Evolutionary conservation across 352 stramenopile genomes (phyloP).

Genomic region (Phytophthora fragariae): DNA sequence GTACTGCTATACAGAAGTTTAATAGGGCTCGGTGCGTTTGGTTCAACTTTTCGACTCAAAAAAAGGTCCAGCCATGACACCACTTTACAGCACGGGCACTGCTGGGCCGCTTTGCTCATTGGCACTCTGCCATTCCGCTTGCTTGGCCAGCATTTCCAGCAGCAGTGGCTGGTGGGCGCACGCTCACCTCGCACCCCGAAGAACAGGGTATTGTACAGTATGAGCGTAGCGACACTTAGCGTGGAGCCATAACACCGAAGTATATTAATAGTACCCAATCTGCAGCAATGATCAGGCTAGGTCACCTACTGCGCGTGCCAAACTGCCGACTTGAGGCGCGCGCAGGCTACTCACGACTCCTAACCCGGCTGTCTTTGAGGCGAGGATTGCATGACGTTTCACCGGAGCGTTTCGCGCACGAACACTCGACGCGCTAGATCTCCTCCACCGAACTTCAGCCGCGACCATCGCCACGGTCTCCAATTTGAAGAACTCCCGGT

Average conservation of each 20-base stretch:
- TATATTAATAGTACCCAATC: no score
- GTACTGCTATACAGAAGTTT: not conserved
- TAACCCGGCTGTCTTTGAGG: constrained; percentile 25
- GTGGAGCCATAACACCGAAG: no score
- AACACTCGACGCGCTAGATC: not conserved
- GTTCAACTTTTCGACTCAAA: constrained; percentile 1
- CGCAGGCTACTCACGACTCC: not conserved
- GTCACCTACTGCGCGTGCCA: constrained; percentile 24
- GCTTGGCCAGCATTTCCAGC: constrained; percentile 19
- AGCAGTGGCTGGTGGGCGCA: not conserved
- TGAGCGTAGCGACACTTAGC: not conserved
- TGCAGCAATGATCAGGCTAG: constrained; percentile 10
- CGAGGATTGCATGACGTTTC: constrained; percentile 7
- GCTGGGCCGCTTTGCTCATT: not conserved
- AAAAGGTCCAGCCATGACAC: not conserved
- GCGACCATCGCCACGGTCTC: not conserved
- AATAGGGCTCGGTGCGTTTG: not conserved
- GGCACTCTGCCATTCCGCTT: constrained; percentile 1
- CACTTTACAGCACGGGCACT: not conserved
- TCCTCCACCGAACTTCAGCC: constrained; percentile 17
- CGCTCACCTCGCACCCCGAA: not conserved
- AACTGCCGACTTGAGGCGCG: constrained; percentile 6
- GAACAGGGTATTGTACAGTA: no score
- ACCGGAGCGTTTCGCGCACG: constrained; percentile 5
- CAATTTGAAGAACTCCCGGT: constrained; percentile 2